Conservation (phyloP, 805 yeast genomes). For the Candida nanaspora region DNA sequence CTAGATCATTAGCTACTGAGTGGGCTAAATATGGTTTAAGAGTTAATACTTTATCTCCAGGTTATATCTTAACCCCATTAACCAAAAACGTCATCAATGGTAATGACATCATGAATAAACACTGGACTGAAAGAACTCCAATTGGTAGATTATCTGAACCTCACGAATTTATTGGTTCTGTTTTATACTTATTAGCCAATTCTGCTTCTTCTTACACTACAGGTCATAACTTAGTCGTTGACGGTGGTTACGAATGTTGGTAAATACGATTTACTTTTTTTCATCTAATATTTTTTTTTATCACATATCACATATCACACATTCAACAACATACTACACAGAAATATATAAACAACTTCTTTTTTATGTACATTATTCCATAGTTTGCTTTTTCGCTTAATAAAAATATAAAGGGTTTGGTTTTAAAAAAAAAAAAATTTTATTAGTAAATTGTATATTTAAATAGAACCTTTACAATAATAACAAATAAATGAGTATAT, state of each 20-base stretch:
- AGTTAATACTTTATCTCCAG: conserved; percentile 74
- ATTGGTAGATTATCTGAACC: conserved; percentile 83
- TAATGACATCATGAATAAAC: conserved; percentile 50
- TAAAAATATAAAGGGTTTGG: no score
- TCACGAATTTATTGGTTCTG: conserved; percentile 71
- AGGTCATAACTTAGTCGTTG: conserved; percentile 76
- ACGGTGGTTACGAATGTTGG: conserved; percentile 87
- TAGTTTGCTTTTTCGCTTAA: no score
- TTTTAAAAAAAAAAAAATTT: no score
- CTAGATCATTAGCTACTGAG: conserved; percentile 68
- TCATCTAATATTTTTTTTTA: not conserved
- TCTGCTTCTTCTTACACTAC: conserved; percentile 74
- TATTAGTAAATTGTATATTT: no score
- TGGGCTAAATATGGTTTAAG: conserved; percentile 75
- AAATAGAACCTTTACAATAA: no score
- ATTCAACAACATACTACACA: no score
- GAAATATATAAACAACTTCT: no score
- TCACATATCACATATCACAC: no score
- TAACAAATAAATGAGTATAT: no score
- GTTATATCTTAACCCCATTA: conserved; percentile 73
- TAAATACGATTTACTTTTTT: conserved; percentile 19
- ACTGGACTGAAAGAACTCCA: conserved; percentile 70
- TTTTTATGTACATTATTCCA: no score
- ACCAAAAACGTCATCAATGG: conserved; percentile 65
- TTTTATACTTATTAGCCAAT: conserved; percentile 65